These are phyloP conservation scores for Typha latifolia DNA, from an alignment of 176 grass and related monocot species.

Conservation along the genomic window DNA sequence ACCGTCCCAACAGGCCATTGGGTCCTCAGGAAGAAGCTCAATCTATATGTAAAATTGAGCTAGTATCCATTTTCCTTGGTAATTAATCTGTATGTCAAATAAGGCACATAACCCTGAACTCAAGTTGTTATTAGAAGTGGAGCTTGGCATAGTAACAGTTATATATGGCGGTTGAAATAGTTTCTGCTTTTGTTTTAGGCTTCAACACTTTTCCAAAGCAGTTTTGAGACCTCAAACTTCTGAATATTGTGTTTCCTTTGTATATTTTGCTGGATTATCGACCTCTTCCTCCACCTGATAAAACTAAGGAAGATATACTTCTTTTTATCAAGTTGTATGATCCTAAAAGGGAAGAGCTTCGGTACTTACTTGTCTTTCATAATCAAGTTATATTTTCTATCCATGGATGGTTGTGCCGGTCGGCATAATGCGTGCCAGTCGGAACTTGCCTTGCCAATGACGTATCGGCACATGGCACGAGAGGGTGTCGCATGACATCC, in stretches of 20 bases:
- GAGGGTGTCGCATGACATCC: no score
- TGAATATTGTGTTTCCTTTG: constrained; percentile 21
- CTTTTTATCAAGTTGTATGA: constrained; percentile 92
- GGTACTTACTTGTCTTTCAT: constrained; percentile 42
- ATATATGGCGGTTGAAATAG: constrained; percentile 1
- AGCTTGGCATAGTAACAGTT: constrained; percentile 64
- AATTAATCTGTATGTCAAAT: constrained; percentile 45
- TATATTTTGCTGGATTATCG: constrained; percentile 39
- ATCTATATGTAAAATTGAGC: constrained; percentile 39
- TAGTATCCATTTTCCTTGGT: constrained; percentile 2
- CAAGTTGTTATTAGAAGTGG: constrained; percentile 84
- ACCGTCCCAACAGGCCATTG: constrained; percentile 74
- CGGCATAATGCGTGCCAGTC: no score
- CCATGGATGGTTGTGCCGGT: no score
- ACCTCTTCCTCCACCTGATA: constrained; percentile 61
- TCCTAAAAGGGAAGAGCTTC: constrained; percentile 70
- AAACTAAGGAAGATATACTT: constrained; percentile 84
- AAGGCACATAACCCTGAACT: constrained; percentile 84
- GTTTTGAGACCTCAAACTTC: not conserved
- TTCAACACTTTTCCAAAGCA: constrained; percentile 18
- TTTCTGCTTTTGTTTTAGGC: constrained; percentile 8
- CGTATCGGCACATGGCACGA: no score
- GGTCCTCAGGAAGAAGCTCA: constrained; percentile 60
- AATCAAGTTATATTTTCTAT: not conserved
- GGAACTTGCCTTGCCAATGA: no score